Base-by-base conservation (phyloP, 192 early-diverging fungal genomes). In the Spinellus fusiger region DNA sequence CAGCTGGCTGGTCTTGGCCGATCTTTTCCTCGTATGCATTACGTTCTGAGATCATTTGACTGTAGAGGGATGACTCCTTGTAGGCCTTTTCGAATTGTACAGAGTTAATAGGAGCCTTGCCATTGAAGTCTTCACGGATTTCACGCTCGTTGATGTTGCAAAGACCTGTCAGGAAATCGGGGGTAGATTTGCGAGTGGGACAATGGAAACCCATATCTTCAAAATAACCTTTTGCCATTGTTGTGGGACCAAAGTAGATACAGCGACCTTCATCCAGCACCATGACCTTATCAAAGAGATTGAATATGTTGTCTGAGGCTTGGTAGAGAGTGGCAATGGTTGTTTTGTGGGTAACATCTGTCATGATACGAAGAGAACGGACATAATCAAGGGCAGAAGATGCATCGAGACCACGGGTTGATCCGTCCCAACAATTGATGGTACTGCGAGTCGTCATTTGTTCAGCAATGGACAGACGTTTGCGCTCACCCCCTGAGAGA, bases 301-400 rank as follows among this genome's bases (percentile, higher is more conserved):
- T 49, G 72, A 81, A 83, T 54, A 88, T 86, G 71, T 75, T 80
- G 59, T 84, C 83, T 32, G 83, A 85, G 20, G 89, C 86, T 69
- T 93, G 91, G 72, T 85, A 85, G 48, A 85, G 75, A n/a, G 82
- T 82, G 6, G 79, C 77, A 18, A 88, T 55, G 0, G 79, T 79
- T 1, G 86, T 74, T 58, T 85, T 84, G 27, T 82, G 69, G 49
- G 84, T 59, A 37, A 86, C 76, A 57, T 90, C 84, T 27, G 85
- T 79, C 73, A 77, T 79, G 33, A 88, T 81, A 33, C 89, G 85
- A 38, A 92, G 77, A 6, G 79, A 84, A 40, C 82, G 77, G 33
- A 83, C 80, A 64, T 87, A 91, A 62, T 91, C 89, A 8, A 92
- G 77, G 40, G 90, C 86, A 1, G 84, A 86, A 56, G 86, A 87